Evolutionary conservation across 2,329 filamentous ascomycete genomes (phyloP).

Genomic region (Colletotrichum sp.): DNA sequence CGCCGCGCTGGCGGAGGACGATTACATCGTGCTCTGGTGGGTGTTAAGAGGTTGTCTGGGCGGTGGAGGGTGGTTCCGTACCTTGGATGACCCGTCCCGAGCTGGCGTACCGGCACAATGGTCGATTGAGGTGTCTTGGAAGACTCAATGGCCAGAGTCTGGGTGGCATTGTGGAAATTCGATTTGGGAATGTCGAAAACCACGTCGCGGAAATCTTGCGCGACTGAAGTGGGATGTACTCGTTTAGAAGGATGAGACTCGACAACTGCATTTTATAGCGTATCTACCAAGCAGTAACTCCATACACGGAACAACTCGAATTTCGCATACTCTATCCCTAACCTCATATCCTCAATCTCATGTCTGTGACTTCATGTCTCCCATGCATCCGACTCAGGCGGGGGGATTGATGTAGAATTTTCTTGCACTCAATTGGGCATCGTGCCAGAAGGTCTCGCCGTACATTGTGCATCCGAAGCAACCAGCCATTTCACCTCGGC

Average conservation of each 20-base stretch:
- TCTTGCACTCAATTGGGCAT: background rate
- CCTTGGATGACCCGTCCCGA: constrained; percentile 5
- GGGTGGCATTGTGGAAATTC: background rate
- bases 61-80: background rate
- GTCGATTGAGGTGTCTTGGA: background rate
- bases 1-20: constrained; percentile 42
- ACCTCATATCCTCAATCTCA: background rate
- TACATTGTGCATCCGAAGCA: background rate
- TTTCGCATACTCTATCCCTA: background rate
- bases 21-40: constrained; percentile 43
- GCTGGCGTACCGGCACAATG: background rate
- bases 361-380: background rate
- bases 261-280: background rate
- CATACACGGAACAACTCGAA: background rate
- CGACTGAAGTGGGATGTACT: background rate
- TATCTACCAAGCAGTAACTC: background rate
- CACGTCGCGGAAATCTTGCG: background rate
- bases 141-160: constrained; percentile 2
- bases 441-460: background rate
- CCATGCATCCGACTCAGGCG: background rate
- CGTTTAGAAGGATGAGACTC: background rate
- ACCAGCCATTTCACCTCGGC: background rate
- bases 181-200: background rate
- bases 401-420: background rate
- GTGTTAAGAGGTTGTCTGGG: background rate